Conservation (phyloP, 495 filamentous ascomycete species). For the Penicillium coprophilum region DNA sequence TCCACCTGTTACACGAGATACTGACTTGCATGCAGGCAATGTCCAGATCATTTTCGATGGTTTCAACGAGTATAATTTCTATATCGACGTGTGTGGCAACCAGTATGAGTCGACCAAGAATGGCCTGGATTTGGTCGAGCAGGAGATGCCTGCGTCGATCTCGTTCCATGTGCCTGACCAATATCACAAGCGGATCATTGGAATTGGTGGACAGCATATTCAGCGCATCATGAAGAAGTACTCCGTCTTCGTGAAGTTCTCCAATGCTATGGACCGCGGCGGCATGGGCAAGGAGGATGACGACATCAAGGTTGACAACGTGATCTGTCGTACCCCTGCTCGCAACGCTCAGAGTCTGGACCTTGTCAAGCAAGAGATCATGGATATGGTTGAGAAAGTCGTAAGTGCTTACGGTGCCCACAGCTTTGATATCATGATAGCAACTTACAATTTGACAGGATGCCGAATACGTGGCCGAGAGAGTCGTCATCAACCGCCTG, state of each 20-base stretch:
- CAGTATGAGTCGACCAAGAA: constrained; percentile 90
- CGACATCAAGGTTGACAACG: constrained; percentile 97
- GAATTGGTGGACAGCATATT: constrained; percentile 96
- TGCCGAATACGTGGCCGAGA: constrained; percentile 92
- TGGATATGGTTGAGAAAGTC: constrained; percentile 98
- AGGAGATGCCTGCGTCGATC: constrained; percentile 98
- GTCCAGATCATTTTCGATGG: constrained; percentile 99
- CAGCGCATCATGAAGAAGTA: constrained; percentile 99
- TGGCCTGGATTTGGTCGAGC: constrained; percentile 88
- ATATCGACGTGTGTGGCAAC: constrained; percentile 92
- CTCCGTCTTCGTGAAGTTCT: constrained; percentile 99
- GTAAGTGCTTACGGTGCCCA: constrained; percentile 45
- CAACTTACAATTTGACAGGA: constrained; percentile 52
- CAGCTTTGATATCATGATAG: not conserved
- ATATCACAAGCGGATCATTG: constrained; percentile 99
- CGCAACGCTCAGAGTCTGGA: constrained; percentile 96
- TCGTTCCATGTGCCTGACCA: constrained; percentile 99
- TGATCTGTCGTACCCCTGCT: constrained; percentile 95
- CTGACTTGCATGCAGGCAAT: constrained; percentile 55
- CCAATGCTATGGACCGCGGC: constrained; percentile 97
- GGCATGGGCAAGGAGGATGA: constrained; percentile 93
- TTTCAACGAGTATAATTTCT: constrained; percentile 99
- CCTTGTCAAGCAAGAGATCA: constrained; percentile 96
- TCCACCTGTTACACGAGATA: not conserved
- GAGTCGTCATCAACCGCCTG: constrained; percentile 88